Evolutionary conservation across 768 basidiomycete species (phyloP).

Genomic region (Leccinellum albellum): DNA sequence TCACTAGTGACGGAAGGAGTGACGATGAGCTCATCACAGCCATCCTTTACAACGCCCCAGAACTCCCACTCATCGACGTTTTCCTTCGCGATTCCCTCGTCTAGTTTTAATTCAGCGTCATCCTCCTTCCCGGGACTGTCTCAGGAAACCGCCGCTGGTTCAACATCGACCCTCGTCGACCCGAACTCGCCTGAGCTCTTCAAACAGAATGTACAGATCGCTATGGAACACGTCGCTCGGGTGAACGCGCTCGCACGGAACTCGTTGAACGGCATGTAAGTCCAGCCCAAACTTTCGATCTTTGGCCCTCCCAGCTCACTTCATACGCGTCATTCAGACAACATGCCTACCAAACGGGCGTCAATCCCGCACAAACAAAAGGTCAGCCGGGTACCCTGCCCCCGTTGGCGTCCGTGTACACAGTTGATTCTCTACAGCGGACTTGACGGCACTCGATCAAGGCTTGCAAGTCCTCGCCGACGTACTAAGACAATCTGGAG

Average conservation of each 20-base stretch:
- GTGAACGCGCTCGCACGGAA: constrained; percentile 45
- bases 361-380: constrained; percentile 49
- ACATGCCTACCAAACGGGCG: constrained; percentile 56
- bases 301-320: neutral
- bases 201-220: constrained; percentile 51
- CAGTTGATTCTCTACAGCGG: constrained; percentile 30
- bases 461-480: constrained; percentile 45
- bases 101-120: constrained; percentile 2
- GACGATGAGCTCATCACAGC: constrained; percentile 13
- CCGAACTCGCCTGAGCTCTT: constrained; percentile 61
- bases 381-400: constrained; percentile 32
- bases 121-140: constrained; percentile 23
- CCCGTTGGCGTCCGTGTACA: neutral
- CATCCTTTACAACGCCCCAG: constrained; percentile 6
- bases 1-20: neutral
- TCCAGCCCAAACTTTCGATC: neutral
- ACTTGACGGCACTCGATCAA: constrained; percentile 51
- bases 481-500: constrained; percentile 52
- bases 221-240: constrained; percentile 46
- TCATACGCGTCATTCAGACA: constrained; percentile 40
- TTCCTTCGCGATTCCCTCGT: constrained; percentile 18
- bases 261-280: constrained; percentile 39
- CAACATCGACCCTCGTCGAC: constrained; percentile 32
- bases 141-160: constrained; percentile 20
- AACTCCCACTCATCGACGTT: constrained; percentile 16